Conservation (phyloP, 2,329 filamentous ascomycete species). For the Trichoderma sp. region DNA sequence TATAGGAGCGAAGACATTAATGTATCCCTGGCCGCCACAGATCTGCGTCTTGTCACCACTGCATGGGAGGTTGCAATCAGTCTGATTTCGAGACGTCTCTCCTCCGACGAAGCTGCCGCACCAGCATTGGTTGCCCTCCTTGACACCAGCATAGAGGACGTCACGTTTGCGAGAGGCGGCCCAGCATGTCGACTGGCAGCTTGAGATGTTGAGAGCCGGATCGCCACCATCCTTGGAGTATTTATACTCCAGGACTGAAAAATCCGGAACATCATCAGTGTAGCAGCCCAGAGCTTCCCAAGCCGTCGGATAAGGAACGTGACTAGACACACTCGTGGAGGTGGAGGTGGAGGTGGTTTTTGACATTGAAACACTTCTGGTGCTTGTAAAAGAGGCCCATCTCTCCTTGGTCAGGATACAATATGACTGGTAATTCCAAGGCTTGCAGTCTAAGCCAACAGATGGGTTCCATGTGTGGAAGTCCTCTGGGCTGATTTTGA, state of each 20-base stretch:
- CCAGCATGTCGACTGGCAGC: neutral
- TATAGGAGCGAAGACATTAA: conserved; percentile 24
- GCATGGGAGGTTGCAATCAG: neutral
- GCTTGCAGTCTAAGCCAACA: neutral
- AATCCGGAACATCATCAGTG: neutral
- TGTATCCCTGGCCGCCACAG: conserved; percentile 23
- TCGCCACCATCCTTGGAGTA: conserved; percentile 21
- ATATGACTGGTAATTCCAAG: neutral
- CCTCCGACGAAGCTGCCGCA: neutral
- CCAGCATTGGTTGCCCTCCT: neutral
- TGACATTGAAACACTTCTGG: neutral
- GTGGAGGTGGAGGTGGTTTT: neutral
- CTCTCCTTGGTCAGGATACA: neutral
- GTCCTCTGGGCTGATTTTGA: neutral
- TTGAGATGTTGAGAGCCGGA: neutral
- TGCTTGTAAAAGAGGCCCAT: neutral
- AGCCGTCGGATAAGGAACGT: neutral
- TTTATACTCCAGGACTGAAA: conserved; percentile 19
- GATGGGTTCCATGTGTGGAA: neutral
- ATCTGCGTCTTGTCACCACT: conserved; percentile 21
- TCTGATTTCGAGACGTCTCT: neutral
- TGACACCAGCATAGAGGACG: neutral
- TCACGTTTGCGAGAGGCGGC: neutral
- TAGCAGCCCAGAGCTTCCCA: neutral
- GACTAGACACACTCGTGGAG: neutral